Base-by-base conservation (phyloP, 768 basidiomycete species). In the Sistotremastrum suecicum region DNA sequence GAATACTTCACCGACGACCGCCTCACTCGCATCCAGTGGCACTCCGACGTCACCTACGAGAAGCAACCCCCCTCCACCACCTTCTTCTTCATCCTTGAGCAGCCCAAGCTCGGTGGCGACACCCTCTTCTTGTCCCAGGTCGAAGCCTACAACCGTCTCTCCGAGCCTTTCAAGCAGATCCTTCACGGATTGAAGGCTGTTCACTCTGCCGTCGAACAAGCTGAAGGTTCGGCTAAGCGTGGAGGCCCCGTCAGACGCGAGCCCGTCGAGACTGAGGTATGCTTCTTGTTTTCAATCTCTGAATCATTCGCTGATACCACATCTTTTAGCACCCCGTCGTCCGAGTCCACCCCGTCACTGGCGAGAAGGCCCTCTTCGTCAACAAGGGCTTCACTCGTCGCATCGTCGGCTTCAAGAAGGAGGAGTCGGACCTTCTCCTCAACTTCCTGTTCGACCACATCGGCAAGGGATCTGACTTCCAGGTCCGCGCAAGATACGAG, bases 311-410 rank as follows among this genome's bases (percentile, higher is more conserved):
- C 42, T 37, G 39, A 31, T 34, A 37, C 39, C 46, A 11, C 37
- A 28, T 39, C 40, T 5, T 43, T 9, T 51, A 70, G 69, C 75
- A 74, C 57, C 72, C 74, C 4, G 44, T 75, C 52, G 75, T 78
- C 48, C 70, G 76, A 47, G 60, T 65, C 9, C 77, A 78, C 56
- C 78, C 77, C 11, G 72, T 70, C 1, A 79, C 78, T 0, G 75
- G 75, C n/a, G 71, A 76, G 55, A 76, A 78, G 59, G 72, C 71
- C 1, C 61, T 79, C 12, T 76, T 73, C 53, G 61, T 78, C 59
- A 76, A 76, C 59, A 66, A 65, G 44, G 71, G 68, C 32, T 76
- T 76, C 64, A 74, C 74, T 3, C 58, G 60, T 32, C 64, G 63
- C 51, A 76, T 77, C 54, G 72, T 75, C 39, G 75, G 75, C 4